These are phyloP conservation scores for Waitea zeae DNA, from an alignment of 1,284 basidiomycete genomes.

Conservation along the genomic window DNA sequence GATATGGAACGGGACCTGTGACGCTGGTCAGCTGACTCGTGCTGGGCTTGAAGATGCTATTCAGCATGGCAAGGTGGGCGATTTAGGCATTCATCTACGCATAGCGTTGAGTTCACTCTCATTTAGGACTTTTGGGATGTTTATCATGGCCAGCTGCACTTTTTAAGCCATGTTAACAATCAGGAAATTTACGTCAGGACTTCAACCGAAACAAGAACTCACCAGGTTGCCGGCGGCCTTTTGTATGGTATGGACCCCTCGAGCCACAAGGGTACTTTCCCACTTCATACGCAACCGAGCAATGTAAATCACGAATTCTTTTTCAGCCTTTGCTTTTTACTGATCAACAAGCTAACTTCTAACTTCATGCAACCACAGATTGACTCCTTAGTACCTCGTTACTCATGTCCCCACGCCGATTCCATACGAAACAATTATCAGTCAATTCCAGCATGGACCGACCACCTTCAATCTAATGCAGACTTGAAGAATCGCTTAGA, in stretches of 20 bases:
- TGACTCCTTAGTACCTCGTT: slow-evolving; percentile 30
- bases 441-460: slow-evolving; percentile 28
- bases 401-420: slow-evolving; percentile 27
- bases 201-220: slow-evolving; percentile 26
- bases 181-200: slow-evolving; percentile 26
- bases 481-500: slow-evolving; percentile 23
- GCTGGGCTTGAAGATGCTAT: slow-evolving; percentile 29
- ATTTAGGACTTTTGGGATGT: slow-evolving; percentile 34
- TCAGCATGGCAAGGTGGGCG: slow-evolving; percentile 24
- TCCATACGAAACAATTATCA: slow-evolving; percentile 25
- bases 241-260: slow-evolving; percentile 31
- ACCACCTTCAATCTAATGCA: slow-evolving; percentile 24
- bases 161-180: slow-evolving; percentile 21
- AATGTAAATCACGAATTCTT: slow-evolving; percentile 12
- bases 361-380: slow-evolving; percentile 17
- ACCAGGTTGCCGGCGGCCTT: slow-evolving; percentile 31
- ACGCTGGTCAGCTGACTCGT: slow-evolving; percentile 30
- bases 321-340: neutral
- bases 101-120: neutral
- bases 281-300: slow-evolving; percentile 23
- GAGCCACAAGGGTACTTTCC: slow-evolving; percentile 14
- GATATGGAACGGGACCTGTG: slow-evolving; percentile 39
- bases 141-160: slow-evolving; percentile 22
- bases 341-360: too few species aligned
- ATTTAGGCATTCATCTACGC: neutral